phyloP scores from a whole-genome alignment of 768 basidiomycete genomes.

The Rhodotorula paludigena region DNA sequence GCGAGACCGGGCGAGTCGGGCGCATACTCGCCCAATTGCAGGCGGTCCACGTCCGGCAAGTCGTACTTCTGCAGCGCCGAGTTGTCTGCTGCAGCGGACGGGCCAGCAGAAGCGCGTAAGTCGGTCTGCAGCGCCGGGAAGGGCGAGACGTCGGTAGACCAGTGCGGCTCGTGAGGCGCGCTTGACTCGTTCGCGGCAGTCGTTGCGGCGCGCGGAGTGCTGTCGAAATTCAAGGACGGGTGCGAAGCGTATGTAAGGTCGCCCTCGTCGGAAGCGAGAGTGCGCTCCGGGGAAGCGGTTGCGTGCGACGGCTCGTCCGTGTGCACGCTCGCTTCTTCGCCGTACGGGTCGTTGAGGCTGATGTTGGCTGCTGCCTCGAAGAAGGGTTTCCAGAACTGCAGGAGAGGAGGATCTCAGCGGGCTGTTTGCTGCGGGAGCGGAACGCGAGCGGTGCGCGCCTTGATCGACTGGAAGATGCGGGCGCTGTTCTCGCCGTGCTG shows the following conservation, averaged over 20 bases:
- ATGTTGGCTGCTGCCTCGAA: conserved; percentile 90
- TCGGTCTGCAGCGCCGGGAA: not conserved
- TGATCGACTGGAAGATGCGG: conserved; percentile 82
- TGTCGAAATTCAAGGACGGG: conserved; percentile 6
- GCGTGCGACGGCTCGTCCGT: conserved; percentile 53
- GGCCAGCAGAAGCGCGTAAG: not conserved
- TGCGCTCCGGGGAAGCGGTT: conserved; percentile 11
- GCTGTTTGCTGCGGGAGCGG: not conserved
- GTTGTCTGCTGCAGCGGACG: not conserved
- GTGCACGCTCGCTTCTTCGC: conserved; percentile 60
- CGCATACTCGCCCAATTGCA: conserved; percentile 28
- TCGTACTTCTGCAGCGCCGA: conserved; percentile 1
- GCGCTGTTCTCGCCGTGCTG: conserved; percentile 80
- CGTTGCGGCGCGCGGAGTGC: conserved; percentile 5
- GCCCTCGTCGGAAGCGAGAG: conserved; percentile 22
- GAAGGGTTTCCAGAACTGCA: conserved; percentile 92
- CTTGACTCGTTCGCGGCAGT: not conserved
- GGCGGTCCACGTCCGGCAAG: conserved; percentile 14
- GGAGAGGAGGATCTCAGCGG: not conserved
- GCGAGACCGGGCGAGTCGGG: conserved; percentile 42
- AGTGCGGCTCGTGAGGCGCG: conserved; percentile 11
- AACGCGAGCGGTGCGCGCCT: conserved; percentile 55
- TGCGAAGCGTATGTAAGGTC: conserved; percentile 13
- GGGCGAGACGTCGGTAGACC: conserved; percentile 14
- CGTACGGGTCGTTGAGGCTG: conserved; percentile 54